phyloP scores from a whole-genome alignment of 2,329 filamentous ascomycete species.

The Amesomyces nigricolor region DNA sequence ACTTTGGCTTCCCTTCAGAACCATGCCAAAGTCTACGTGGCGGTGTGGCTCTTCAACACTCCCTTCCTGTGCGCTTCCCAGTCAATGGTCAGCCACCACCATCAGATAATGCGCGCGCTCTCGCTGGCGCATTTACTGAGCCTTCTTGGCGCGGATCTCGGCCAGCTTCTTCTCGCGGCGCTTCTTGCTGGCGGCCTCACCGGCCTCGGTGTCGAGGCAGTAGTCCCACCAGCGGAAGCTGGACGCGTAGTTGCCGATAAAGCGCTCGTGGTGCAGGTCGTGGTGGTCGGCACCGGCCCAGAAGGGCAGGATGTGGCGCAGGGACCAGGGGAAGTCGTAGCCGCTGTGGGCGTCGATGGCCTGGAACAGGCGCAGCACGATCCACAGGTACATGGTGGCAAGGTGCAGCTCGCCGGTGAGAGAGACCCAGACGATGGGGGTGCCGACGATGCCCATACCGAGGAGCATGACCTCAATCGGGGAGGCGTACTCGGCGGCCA shows the following conservation, averaged over 20 bases:
- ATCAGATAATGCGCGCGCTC: not conserved
- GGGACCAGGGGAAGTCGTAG: conserved; percentile 96
- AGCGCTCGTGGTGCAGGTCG: conserved; percentile 95
- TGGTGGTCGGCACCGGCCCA: conserved; percentile 98
- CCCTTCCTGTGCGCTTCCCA: not conserved
- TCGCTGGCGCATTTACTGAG: conserved; percentile 43
- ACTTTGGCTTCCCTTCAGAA: not conserved
- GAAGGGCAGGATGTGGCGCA: conserved; percentile 93
- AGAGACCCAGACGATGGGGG: conserved; percentile 76
- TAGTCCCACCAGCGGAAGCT: conserved; percentile 99
- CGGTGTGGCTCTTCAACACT: not conserved
- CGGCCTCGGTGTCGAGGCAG: conserved; percentile 85
- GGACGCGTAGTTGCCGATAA: conserved; percentile 96
- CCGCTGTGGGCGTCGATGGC: conserved; percentile 96
- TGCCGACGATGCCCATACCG: conserved; percentile 76
- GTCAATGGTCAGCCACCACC: not conserved
- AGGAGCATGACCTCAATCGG: conserved; percentile 96
- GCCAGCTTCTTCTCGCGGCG: conserved; percentile 73
- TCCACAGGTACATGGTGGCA: conserved; percentile 97
- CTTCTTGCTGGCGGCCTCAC: conserved; percentile 76
- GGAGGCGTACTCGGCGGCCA: conserved; percentile 95
- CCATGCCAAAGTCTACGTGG: not conserved
- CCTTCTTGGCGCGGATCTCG: conserved; percentile 61
- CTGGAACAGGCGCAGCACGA: conserved; percentile 86
- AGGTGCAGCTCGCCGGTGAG: conserved; percentile 86